These are phyloP conservation scores for Ophiostoma triangulosporum DNA, from an alignment of 2,329 filamentous ascomycete genomes.

Conservation along the genomic window DNA sequence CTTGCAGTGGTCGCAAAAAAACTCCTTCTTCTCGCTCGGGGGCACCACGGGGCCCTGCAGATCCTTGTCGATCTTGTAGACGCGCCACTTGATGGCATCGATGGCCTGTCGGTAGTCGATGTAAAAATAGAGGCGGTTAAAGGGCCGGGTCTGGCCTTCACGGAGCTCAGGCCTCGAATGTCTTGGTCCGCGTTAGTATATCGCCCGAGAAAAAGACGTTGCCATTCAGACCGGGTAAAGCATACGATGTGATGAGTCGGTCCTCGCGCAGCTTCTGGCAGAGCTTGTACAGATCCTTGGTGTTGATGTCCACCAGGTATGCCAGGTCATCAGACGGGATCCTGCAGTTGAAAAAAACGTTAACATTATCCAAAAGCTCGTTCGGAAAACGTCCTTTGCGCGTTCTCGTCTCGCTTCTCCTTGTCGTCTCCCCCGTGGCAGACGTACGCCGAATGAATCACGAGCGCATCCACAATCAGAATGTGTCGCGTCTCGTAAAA, in stretches of 20 bases:
- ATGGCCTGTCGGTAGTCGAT: slow-evolving; percentile 91
- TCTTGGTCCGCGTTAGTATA: slow-evolving; percentile 23
- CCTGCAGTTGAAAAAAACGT: neutral
- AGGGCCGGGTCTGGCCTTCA: slow-evolving; percentile 68
- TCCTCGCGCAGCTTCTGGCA: slow-evolving; percentile 77
- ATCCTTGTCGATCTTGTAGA: slow-evolving; percentile 75
- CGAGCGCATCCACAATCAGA: slow-evolving; percentile 72
- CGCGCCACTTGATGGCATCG: slow-evolving; percentile 90
- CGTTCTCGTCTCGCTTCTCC: neutral
- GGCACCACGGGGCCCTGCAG: slow-evolving; percentile 75
- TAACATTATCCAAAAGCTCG: slow-evolving; percentile 19
- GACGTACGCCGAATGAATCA: slow-evolving; percentile 65
- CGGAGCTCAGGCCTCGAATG: slow-evolving; percentile 64
- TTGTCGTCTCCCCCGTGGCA: neutral
- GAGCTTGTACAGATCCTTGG: slow-evolving; percentile 82
- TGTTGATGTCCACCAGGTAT: slow-evolving; percentile 75
- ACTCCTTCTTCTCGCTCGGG: slow-evolving; percentile 80
- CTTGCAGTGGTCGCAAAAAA: slow-evolving; percentile 68
- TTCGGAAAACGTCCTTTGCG: slow-evolving; percentile 27
- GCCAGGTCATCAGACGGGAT: slow-evolving; percentile 79
- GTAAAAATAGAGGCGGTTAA: slow-evolving; percentile 88
- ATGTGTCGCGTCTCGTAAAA: slow-evolving; percentile 81
- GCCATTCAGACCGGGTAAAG: slow-evolving; percentile 1
- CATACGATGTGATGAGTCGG: slow-evolving; percentile 66
- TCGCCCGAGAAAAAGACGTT: neutral